Percentiles rank a stretch among this genome's conserved stretches.
phyloP scores from a whole-genome alignment of 2,329 filamentous ascomycete species.

The Diaporthe humulicola region DNA sequence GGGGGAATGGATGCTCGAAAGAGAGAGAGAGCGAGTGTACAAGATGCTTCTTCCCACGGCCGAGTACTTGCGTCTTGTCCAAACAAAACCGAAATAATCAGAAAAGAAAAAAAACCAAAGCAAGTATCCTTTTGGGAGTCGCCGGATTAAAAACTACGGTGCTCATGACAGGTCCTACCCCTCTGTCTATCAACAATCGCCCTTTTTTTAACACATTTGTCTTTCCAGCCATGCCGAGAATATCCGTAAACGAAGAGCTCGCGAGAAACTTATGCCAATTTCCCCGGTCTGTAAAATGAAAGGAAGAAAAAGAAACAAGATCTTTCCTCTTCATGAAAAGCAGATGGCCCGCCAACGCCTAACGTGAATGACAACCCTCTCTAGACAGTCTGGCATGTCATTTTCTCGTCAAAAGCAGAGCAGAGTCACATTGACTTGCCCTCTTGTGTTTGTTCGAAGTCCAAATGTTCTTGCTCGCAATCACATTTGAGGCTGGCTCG shows the following conservation, averaged over 20 bases:
- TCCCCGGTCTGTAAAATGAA: conserved; percentile 23
- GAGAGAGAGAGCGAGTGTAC: conserved; percentile 33
- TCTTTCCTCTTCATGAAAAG: conserved; percentile 41
- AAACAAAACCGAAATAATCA: conserved; percentile 42
- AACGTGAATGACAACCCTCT: conserved; percentile 33
- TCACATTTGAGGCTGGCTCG: conserved; percentile 34
- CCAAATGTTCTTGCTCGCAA: conserved; percentile 31
- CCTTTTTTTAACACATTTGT: conserved; percentile 36
- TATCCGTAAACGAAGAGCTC: conserved; percentile 25
- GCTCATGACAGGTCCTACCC: conserved; percentile 33
- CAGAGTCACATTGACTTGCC: conserved; percentile 33
- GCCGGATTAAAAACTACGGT: conserved; percentile 35
- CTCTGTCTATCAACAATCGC: conserved; percentile 39
- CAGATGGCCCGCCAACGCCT: conserved; percentile 39
- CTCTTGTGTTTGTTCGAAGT: conserved; percentile 33
- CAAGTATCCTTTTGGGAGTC: conserved; percentile 34
- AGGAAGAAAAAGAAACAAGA: conserved; percentile 32
- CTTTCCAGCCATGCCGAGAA: conserved; percentile 39
- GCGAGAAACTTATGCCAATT: conserved; percentile 19
- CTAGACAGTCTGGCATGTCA: conserved; percentile 39
- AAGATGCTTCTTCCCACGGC: conserved; percentile 22
- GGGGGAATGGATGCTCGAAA: neutral
- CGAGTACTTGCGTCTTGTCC: conserved; percentile 48
- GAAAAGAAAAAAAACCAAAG: conserved; percentile 37
- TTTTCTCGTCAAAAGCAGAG: conserved; percentile 37